phyloP scores from a whole-genome alignment of 345 rosid genomes.

The Lumnitzera racemosa region DNA sequence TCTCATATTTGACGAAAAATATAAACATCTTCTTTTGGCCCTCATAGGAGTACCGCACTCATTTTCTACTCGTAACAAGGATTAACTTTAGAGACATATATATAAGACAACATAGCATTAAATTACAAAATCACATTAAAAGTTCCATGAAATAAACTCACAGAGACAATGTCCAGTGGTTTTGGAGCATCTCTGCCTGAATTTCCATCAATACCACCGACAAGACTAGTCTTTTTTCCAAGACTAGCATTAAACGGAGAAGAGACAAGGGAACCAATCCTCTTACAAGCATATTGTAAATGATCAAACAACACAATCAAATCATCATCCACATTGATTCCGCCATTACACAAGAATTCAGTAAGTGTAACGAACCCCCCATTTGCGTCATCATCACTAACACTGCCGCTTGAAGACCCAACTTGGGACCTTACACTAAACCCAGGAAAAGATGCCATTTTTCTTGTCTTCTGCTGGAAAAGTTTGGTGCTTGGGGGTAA shows the following conservation, averaged over 20 bases:
- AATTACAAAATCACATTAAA: not conserved
- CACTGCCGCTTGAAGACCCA: slow-evolving; percentile 9
- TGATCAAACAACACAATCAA: slow-evolving; percentile 63
- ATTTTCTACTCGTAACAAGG: no score
- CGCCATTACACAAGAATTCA: slow-evolving; percentile 56
- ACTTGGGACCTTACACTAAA: slow-evolving; percentile 28
- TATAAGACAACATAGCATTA: not conserved
- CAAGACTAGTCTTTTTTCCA: slow-evolving; percentile 28
- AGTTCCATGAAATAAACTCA: slow-evolving; percentile 15
- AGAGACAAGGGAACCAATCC: slow-evolving; percentile 79
- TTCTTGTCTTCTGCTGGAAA: slow-evolving; percentile 10
- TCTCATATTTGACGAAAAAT: no score
- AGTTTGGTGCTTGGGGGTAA: slow-evolving; percentile 19
- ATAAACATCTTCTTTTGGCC: no score
- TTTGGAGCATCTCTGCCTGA: slow-evolving; percentile 74
- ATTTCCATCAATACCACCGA: slow-evolving; percentile 22
- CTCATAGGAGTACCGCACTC: no score
- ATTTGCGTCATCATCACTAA: slow-evolving; percentile 4
- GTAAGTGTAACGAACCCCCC: slow-evolving; percentile 29
- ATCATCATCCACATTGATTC: slow-evolving; percentile 53
- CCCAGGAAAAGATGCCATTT: slow-evolving; percentile 50
- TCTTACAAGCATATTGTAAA: slow-evolving; percentile 86
- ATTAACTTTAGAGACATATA: not conserved
- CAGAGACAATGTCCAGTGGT: slow-evolving; percentile 79
- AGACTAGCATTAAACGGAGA: slow-evolving; percentile 79